Base-by-base conservation (phyloP, 805 yeast species). In the Starmerella stigmatis region DNA sequence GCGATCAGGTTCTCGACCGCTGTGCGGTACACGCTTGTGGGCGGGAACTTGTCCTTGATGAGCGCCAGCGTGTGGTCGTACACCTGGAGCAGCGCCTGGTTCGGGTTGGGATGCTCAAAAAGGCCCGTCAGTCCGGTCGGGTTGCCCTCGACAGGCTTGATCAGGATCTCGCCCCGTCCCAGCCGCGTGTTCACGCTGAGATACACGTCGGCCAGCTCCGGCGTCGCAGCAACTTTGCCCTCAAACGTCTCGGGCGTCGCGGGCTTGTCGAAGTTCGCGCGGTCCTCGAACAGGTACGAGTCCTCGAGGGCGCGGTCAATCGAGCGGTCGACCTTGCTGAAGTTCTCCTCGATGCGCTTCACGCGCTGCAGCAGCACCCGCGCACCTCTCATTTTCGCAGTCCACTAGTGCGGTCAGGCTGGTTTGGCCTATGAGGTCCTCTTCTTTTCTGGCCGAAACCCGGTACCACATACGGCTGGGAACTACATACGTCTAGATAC, bases 51-150 rank as follows among this genome's bases (percentile, higher is more conserved):
- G 31, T 67, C 70, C 31, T 71, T 65, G 56, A 84, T 67, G 37
- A 74, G 70, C 32, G 65, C 63, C 57, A 84, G 67, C 2, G 94
- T 85, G 47, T 79, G 74, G 53, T 74, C 74, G 67, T 85, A 85
- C 36, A 85, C 67, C 29, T 81, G 73, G 46, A 76, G 67, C 56
- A 85, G 69, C 3, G 86, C 83, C 2, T 89, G 88, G 62, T 85
- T 75, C 44, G 94, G 94, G 60, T 79, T 74, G 41, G 94, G 94
- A 63, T 83, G 92, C 61, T 79, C 82, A 58, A 66, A 71, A 51
- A 85, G 63, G 2, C 92, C 94, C 3, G 94, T 74, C 50, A 85
- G 56, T 53, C 94, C 94, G 17, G 94, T 85, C 25, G 89, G 89
- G 56, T 76, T 46, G 68, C 86, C 86, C 29, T 68, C 65, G 3